These are phyloP conservation scores for Aechmea fasciata DNA, from an alignment of 176 grass and related monocot genomes.

Conservation along the genomic window DNA sequence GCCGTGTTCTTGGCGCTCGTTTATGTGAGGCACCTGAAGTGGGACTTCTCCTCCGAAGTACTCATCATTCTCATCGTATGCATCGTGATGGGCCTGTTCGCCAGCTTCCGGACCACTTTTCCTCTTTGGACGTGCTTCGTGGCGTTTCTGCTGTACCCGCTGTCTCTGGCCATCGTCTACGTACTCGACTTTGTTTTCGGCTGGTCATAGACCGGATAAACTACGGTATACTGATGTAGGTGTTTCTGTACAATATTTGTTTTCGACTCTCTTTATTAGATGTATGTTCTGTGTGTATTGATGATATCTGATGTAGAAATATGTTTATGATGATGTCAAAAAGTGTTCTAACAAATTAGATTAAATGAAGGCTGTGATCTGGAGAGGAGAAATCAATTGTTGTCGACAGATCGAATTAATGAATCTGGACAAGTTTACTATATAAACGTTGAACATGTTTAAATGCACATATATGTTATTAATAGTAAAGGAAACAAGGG, in stretches of 20 bases:
- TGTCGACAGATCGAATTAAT: too few relatives aligned
- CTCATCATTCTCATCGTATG: constrained; percentile 65
- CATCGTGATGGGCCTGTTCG: constrained; percentile 69
- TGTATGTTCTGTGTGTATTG: not conserved
- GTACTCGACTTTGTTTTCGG: constrained; percentile 60
- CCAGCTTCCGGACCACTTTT: constrained; percentile 64
- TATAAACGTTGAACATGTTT: too few relatives aligned
- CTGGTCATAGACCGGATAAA: constrained; percentile 40
- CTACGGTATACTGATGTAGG: not conserved
- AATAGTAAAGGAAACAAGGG: too few relatives aligned
- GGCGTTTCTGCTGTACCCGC: constrained; percentile 41
- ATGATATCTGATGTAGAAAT: not conserved
- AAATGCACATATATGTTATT: too few relatives aligned
- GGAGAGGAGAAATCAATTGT: too few relatives aligned
- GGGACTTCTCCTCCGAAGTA: constrained; percentile 82
- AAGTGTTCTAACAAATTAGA: too few relatives aligned
- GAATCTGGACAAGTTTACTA: too few relatives aligned
- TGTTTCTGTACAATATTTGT: not conserved
- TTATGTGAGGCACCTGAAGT: constrained; percentile 47
- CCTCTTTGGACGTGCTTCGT: constrained; percentile 69
- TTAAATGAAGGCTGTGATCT: too few relatives aligned
- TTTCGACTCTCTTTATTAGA: not conserved
- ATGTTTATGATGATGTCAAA: not conserved
- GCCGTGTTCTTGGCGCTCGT: constrained; percentile 62
- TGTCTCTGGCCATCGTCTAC: constrained; percentile 55